Conservation (phyloP, 306 rosid species). For the Quercus bicolor region DNA sequence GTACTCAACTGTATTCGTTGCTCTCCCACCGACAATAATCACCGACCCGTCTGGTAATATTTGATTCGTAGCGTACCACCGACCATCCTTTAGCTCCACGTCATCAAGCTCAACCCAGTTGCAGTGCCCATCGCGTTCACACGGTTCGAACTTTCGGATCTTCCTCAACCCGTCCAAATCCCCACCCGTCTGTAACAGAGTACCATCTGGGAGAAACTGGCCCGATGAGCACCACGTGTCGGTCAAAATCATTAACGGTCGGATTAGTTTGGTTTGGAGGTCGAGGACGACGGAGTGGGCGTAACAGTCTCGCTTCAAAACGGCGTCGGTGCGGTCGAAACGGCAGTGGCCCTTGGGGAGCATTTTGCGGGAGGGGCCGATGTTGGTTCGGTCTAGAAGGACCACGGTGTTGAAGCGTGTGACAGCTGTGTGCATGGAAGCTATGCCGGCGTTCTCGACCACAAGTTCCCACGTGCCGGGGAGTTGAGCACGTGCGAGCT, state of each 20-base stretch:
- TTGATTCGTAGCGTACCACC: slow-evolving; percentile 86
- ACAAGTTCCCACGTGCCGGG: slow-evolving; percentile 91
- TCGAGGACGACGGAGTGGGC: slow-evolving; percentile 73
- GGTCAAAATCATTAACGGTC: slow-evolving; percentile 66
- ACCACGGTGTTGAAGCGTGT: slow-evolving; percentile 82
- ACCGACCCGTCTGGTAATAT: slow-evolving; percentile 74
- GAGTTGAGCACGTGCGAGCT: slow-evolving; percentile 44
- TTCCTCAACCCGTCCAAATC: slow-evolving; percentile 65
- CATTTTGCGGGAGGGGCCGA: slow-evolving; percentile 63
- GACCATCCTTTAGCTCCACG: slow-evolving; percentile 42
- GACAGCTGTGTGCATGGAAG: slow-evolving; percentile 95
- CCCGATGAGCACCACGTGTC: slow-evolving; percentile 99
- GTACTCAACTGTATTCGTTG: slow-evolving; percentile 59
- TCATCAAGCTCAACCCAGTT: slow-evolving; percentile 75
- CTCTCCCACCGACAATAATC: slow-evolving; percentile 71
- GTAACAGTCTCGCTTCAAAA: slow-evolving; percentile 64
- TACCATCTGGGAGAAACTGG: slow-evolving; percentile 75
- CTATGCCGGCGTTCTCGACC: slow-evolving; percentile 60
- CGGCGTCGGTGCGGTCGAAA: slow-evolving; percentile 40
- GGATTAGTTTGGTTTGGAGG: slow-evolving; percentile 50
- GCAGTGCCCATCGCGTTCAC: slow-evolving; percentile 37
- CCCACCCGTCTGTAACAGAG: slow-evolving; percentile 79
- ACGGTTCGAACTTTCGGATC: slow-evolving; percentile 65
- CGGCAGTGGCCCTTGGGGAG: slow-evolving; percentile 63
- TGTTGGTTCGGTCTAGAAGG: slow-evolving; percentile 81